A percentile compares a stretch with the other conserved stretches of the same genome.
Evolutionary conservation across 495 filamentous ascomycete genomes (phyloP).

Genomic region (Annulohypoxylon moriforme): DNA sequence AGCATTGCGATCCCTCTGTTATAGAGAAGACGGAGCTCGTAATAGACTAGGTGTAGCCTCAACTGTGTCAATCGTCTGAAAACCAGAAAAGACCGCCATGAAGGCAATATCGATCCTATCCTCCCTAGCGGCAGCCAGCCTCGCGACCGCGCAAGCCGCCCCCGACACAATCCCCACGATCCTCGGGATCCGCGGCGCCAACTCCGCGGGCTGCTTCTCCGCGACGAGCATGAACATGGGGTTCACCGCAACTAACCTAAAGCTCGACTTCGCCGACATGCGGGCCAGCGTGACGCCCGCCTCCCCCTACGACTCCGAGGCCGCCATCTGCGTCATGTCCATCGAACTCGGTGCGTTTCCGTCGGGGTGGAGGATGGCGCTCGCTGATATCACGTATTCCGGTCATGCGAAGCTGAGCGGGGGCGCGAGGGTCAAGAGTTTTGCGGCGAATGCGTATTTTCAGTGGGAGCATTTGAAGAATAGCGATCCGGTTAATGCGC

Average conservation of each 20-base stretch:
- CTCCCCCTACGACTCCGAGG: conserved; percentile 32
- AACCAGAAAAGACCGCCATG: conserved; percentile 1
- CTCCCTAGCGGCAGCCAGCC: conserved; percentile 11
- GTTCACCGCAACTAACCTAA: conserved; percentile 8
- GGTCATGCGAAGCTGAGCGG: conserved; percentile 33
- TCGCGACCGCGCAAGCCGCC: conserved; percentile 24
- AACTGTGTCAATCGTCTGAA: too few relatives aligned
- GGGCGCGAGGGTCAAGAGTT: conserved; percentile 30
- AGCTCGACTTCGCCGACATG: conserved; percentile 39
- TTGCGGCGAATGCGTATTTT: conserved; percentile 36
- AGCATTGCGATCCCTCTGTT: neutral
- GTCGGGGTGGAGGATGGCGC: conserved; percentile 32
- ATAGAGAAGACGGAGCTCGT: too few relatives aligned
- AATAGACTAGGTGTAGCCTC: too few relatives aligned
- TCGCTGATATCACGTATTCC: conserved; percentile 31
- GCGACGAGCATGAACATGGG: conserved; percentile 33
- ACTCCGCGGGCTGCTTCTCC: conserved; percentile 36
- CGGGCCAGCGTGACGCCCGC: conserved; percentile 35
- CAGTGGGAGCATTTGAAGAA: conserved; percentile 44
- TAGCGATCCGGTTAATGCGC: conserved; percentile 4
- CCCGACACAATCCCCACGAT: conserved; percentile 33
- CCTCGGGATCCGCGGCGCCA: conserved; percentile 38
- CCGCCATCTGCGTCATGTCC: conserved; percentile 38
- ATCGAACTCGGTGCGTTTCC: conserved; percentile 39
- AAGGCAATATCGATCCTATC: conserved; percentile 1